Base-by-base conservation (phyloP, 1,284 basidiomycete genomes). In the Tremellales sp. region DNA sequence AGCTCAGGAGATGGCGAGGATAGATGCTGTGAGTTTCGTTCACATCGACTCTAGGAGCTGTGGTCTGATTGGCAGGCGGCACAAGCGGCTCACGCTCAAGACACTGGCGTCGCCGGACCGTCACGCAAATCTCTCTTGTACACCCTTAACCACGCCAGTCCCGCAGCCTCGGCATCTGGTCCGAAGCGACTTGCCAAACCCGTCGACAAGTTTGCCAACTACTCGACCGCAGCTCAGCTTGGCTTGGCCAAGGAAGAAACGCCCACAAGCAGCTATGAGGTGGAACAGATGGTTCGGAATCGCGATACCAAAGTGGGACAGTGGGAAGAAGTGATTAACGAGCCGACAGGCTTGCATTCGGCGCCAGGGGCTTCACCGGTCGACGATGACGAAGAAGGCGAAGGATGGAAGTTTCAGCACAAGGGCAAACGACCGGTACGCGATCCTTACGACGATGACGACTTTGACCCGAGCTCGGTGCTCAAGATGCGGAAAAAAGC, bases 181-280 rank as follows among this genome's bases (percentile, higher is more conserved):
- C 33, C 51, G 11, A 43, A 23, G 11, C 37, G 46, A 12, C 41
- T 26, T 22, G 31, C 44, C 31, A 84, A 82, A 62, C 79, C 84
- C 1, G 78, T 82, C 0, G 84, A 89, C 65, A 83, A 82, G 42
- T 91, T 78, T 56, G 78, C 85, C 2, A 86, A 93, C 69, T 98
- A 98, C 71, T 83, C 87, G 15, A 89, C 88, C 0, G 86, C 93
- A 0, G 83, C 81, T 42, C 86, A 85, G 2, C 78, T 94, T 0
- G 91, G 92, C 0, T 85, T 83, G 60, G 78, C 70, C 5, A 87
- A 92, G 61, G 83, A 84, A 0, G 86, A 89, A 53, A 81, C 76
- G 13, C 21, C 39, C 3, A 83, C 56, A 13, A 52, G 53, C 17
- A 82, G 57, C 67, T 81, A 52, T 62, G 79, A 53, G 75, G 77